These are phyloP conservation scores for Santalum album DNA, from an alignment of 164 flowering plant species.

Conservation along the genomic window DNA sequence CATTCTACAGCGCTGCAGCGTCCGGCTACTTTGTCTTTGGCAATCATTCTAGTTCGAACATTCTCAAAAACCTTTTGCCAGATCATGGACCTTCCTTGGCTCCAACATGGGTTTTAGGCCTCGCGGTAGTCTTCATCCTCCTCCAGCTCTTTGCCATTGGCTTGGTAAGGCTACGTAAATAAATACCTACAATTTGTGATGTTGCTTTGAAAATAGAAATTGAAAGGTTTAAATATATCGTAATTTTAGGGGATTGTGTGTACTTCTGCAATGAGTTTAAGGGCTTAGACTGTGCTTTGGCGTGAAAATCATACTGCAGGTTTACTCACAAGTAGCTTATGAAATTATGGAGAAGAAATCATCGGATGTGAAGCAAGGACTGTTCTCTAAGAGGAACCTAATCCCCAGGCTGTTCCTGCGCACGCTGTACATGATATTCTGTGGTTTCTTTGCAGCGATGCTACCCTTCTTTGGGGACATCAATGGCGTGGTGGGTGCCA, in stretches of 20 bases:
- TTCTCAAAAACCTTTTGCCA: slow-evolving; percentile 71
- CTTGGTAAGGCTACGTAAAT: slow-evolving; percentile 40
- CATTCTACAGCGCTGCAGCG: slow-evolving; percentile 75
- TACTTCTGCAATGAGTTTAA: too few species aligned
- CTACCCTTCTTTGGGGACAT: slow-evolving; percentile 96
- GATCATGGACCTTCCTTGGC: slow-evolving; percentile 82
- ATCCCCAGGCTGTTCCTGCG: slow-evolving; percentile 79
- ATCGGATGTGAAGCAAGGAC: slow-evolving; percentile 72
- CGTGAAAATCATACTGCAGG: slow-evolving; percentile 56
- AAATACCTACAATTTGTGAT: neutral
- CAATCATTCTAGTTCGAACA: slow-evolving; percentile 58
- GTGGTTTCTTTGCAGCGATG: slow-evolving; percentile 94
- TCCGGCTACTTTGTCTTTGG: slow-evolving; percentile 93
- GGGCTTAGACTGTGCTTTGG: too few species aligned
- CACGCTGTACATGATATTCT: slow-evolving; percentile 56
- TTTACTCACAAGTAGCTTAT: slow-evolving; percentile 96
- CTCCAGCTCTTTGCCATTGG: slow-evolving; percentile 94
- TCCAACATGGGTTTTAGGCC: slow-evolving; percentile 74
- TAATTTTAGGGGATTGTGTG: too few species aligned
- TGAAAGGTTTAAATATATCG: too few species aligned
- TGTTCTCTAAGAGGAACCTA: slow-evolving; percentile 74
- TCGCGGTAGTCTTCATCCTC: slow-evolving; percentile 67
- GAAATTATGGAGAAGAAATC: slow-evolving; percentile 90
- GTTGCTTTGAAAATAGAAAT: too few species aligned
- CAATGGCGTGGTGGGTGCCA: slow-evolving; percentile 76